Percentiles rank a stretch among this genome's conserved stretches.
Conservation (phyloP, 768 basidiomycete genomes). For the Lactarius vividus region DNA sequence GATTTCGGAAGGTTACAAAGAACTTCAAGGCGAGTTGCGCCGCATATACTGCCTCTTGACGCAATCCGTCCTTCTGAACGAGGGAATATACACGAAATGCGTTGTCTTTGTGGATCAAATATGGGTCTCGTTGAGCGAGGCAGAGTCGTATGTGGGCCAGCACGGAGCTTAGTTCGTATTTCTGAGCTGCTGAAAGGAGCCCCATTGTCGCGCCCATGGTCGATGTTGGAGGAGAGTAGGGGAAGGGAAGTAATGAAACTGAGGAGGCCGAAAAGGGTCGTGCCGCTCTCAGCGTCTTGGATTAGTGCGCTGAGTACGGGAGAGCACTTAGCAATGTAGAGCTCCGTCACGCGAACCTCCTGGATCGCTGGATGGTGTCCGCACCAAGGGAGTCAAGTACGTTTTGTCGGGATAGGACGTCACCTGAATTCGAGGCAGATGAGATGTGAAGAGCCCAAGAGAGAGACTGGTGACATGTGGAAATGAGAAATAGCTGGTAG, state of each 20-base stretch:
- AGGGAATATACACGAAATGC: slow-evolving; percentile 1
- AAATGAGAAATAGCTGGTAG: neutral
- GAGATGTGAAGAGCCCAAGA: neutral
- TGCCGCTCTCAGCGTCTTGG: slow-evolving; percentile 24
- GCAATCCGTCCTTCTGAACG: slow-evolving; percentile 3
- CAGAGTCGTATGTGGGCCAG: slow-evolving; percentile 4
- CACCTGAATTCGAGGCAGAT: neutral
- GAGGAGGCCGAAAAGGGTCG: slow-evolving; percentile 6
- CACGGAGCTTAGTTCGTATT: neutral
- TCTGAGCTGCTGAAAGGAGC: slow-evolving; percentile 15
- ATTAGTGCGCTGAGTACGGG: slow-evolving; percentile 35
- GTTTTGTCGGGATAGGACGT: neutral
- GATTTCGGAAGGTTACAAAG: neutral
- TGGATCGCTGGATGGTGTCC: slow-evolving; percentile 43
- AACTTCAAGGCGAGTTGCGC: neutral
- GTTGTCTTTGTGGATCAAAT: neutral
- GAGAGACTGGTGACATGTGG: neutral
- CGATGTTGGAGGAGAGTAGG: neutral
- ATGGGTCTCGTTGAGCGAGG: neutral
- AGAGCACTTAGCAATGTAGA: slow-evolving; percentile 43
- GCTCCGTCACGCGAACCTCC: slow-evolving; percentile 45
- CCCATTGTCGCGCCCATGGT: neutral
- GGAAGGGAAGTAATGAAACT: neutral
- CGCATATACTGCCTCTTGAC: slow-evolving; percentile 3
- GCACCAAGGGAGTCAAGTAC: slow-evolving; percentile 42